Evolutionary conservation across 164 flowering plant species (phyloP).

Genomic region (Brasenia schreberi): DNA sequence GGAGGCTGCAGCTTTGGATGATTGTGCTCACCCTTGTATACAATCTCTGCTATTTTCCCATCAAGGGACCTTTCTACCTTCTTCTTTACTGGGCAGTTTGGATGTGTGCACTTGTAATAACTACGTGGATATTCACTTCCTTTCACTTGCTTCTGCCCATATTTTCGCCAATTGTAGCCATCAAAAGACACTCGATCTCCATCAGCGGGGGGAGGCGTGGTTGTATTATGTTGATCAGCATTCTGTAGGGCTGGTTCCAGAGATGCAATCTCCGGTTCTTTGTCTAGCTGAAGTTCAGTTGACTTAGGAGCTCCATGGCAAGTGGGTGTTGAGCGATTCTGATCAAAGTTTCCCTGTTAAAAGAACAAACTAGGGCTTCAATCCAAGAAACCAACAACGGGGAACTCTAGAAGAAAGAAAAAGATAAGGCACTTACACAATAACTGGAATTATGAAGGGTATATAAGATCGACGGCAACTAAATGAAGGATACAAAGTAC

Average conservation of each 20-base stretch:
- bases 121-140: slow-evolving; percentile 92
- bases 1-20: slow-evolving; percentile 75
- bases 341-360: background rate
- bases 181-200: slow-evolving; percentile 54
- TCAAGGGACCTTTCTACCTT: slow-evolving; percentile 83
- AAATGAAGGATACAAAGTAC: too few relatives aligned
- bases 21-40: slow-evolving; percentile 90
- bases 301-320: background rate
- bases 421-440: background rate
- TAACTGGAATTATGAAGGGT: too few relatives aligned
- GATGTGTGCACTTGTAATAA: slow-evolving; percentile 88
- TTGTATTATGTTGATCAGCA: background rate
- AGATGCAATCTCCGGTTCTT: background rate
- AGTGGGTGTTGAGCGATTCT: background rate
- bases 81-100: slow-evolving; percentile 86
- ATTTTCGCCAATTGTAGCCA: slow-evolving; percentile 95
- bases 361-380: background rate
- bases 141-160: slow-evolving; percentile 98
- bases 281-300: background rate
- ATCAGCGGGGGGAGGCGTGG: slow-evolving; percentile 5
- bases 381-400: background rate
- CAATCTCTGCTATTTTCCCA: slow-evolving; percentile 85
- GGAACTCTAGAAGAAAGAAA: background rate
- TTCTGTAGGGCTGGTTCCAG: background rate
- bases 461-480: too few relatives aligned